Conservation (phyloP, 805 yeast species). For the Ogataea philodendri region DNA sequence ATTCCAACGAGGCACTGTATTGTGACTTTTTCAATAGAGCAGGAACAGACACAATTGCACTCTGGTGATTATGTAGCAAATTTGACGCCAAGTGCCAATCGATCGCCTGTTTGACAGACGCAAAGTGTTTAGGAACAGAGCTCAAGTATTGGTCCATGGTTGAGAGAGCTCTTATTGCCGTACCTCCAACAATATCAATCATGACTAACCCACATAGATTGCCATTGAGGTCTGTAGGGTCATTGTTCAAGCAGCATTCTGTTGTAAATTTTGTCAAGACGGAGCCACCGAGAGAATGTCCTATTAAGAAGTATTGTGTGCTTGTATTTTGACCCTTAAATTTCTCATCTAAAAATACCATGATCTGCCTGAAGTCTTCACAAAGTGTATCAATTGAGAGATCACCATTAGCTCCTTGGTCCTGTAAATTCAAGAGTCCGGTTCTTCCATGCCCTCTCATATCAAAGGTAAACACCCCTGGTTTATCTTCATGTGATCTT, state of each 20-base stretch:
- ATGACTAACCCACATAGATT: conserved; percentile 65
- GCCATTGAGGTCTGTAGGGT: conserved; percentile 17
- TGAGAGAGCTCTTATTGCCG: conserved; percentile 68
- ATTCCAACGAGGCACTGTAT: conserved; percentile 30
- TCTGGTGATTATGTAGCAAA: conserved; percentile 50
- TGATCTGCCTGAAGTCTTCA: conserved; percentile 53
- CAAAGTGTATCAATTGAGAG: conserved; percentile 52
- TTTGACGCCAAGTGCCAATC: conserved; percentile 74
- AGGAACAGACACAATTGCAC: conserved; percentile 82
- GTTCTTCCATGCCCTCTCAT: conserved; percentile 82
- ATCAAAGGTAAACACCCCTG: conserved; percentile 74
- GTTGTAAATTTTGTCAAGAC: conserved; percentile 57
- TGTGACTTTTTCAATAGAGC: conserved; percentile 43
- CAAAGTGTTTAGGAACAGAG: conserved; percentile 63
- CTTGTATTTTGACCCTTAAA: conserved; percentile 28
- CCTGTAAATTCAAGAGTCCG: conserved; percentile 19
- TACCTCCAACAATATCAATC: conserved; percentile 92
- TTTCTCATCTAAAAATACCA: conserved; percentile 38
- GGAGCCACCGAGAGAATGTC: conserved; percentile 94
- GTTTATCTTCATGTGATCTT: conserved; percentile 34
- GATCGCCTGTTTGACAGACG: conserved; percentile 55
- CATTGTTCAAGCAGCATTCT: conserved; percentile 13
- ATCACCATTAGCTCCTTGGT: conserved; percentile 15
- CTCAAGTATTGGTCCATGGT: conserved; percentile 66
- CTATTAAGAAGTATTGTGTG: conserved; percentile 66